A percentile compares a stretch with the other conserved stretches of the same genome.
Evolutionary conservation across 108 stramenopile species (phyloP).

Genomic region (Stephanodiscus triporus): DNA sequence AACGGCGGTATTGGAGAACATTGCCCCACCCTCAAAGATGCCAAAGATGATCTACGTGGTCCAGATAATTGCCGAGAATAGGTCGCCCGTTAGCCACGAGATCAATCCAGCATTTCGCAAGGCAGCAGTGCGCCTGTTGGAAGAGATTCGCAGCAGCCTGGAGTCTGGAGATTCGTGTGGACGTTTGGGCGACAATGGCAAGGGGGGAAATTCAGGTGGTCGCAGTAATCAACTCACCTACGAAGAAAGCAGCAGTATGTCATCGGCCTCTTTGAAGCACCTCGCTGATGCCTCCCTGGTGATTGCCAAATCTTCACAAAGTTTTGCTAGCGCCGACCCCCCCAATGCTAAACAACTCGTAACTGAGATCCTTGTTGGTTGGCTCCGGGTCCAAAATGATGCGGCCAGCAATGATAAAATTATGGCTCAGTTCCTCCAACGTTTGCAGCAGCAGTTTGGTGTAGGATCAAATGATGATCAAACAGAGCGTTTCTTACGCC

Average conservation of each 20-base stretch:
- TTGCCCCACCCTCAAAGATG: constrained; percentile 73
- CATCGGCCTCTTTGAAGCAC: constrained; percentile 59
- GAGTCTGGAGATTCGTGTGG: constrained; percentile 24
- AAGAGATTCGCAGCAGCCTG: constrained; percentile 68
- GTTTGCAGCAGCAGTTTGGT: constrained; percentile 86
- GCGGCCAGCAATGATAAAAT: constrained; percentile 85
- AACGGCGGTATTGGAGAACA: constrained; percentile 83
- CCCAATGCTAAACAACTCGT: constrained; percentile 86
- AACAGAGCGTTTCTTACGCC: constrained; percentile 95
- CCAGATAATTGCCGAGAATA: constrained; percentile 80
- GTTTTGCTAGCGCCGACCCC: constrained; percentile 72
- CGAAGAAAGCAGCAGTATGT: constrained; percentile 74
- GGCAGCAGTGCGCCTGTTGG: constrained; percentile 78
- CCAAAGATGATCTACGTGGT: constrained; percentile 87
- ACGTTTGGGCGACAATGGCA: constrained; percentile 9
- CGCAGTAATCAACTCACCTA: constrained; percentile 29
- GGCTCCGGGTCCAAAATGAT: constrained; percentile 94
- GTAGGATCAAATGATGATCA: constrained; percentile 91
- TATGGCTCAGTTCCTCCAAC: constrained; percentile 87
- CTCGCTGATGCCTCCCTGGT: constrained; percentile 58
- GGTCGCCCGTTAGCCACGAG: constrained; percentile 69
- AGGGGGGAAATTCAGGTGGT: constrained; percentile 17
- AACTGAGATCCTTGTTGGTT: constrained; percentile 89
- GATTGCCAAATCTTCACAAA: constrained; percentile 73
- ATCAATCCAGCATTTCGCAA: constrained; percentile 73